Percentiles rank a stretch among this genome's conserved stretches.
Evolutionary conservation across 495 filamentous ascomycete species (phyloP).

Genomic region (Talaromyces liani): DNA sequence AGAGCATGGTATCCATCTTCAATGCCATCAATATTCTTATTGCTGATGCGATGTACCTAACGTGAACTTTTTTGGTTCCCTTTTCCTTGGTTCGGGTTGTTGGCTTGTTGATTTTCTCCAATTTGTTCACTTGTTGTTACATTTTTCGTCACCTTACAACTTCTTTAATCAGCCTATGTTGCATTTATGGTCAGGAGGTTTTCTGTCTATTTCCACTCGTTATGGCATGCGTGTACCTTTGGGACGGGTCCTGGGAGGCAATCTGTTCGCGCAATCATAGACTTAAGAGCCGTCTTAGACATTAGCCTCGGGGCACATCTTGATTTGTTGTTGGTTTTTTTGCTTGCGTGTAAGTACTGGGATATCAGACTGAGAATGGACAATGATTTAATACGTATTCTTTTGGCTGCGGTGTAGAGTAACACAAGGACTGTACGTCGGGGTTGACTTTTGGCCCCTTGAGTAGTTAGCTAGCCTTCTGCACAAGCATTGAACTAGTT

Average conservation of each 20-base stretch:
- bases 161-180: neutral
- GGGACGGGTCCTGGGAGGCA: neutral
- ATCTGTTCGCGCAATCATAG: neutral
- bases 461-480: neutral
- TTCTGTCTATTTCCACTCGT: neutral
- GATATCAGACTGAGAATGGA: conserved; percentile 4
- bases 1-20: conserved; percentile 3
- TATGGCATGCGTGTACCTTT: neutral
- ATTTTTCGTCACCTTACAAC: neutral
- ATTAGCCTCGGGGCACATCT: conserved; percentile 1
- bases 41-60: neutral
- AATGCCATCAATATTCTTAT: neutral
- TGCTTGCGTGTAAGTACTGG: neutral
- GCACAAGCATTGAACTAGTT: neutral
- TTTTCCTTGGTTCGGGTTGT: neutral
- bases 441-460: neutral
- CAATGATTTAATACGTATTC: neutral
- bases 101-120: neutral
- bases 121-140: neutral
- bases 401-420: neutral
- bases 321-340: neutral
- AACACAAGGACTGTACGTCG: neutral
- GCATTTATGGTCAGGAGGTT: conserved; percentile 5
- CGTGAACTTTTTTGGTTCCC: neutral
- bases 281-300: neutral